Base-by-base conservation (phyloP, 768 basidiomycete species). In the Kwoniella bestiolae region DNA sequence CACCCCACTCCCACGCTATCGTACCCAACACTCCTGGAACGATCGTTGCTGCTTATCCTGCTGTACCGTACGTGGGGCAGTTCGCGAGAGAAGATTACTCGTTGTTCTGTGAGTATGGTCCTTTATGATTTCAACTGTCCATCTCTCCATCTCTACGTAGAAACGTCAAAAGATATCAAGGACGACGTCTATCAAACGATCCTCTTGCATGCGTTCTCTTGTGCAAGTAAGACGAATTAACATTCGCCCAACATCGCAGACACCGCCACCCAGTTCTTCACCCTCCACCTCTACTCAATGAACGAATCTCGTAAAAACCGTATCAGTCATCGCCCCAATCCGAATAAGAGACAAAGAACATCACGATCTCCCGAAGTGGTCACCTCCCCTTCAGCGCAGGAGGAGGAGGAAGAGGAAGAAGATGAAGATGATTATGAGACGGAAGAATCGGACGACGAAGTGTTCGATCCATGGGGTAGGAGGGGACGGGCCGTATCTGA, bases 191-290 rank as follows among this genome's bases (percentile, higher is more conserved):
- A 14, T 44, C n/a, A n/a, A n/a, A n/a, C 3, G 2, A 16, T 38
- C 35, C 2, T 38, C 16, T 38, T 38, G 35, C 11, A 3, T 38
- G 35, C 16, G n/a, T n/a, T n/a, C n/a, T n/a, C n/a, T n/a, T n/a
- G n/a, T 38, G 35, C 35, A 11, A 38, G 35, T 38, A 38, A 11
- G 35, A 14, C 18, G 38, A 28, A 51, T 32, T 29, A 50, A 29
- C 18, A 7, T 9, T 14, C 35, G 51, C 45, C 50, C 34, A 44
- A 11, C 18, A 14, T 1, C 18, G 12, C 38, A 73, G 76, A 75
- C 79, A 93, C 94, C 3, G 95, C 94, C 72, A 82, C 88, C 56
- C 62, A 79, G 90, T 92, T 95, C 80, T 98, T 94, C 75, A 86
- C 87, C 38, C 83, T 98, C 26, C 91, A 96, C 77, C 85, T 99